A percentile compares a stretch with the other conserved stretches of the same genome.
These are phyloP conservation scores for Tolypocladium album DNA, from an alignment of 2,329 filamentous ascomycete genomes.

Conservation along the genomic window DNA sequence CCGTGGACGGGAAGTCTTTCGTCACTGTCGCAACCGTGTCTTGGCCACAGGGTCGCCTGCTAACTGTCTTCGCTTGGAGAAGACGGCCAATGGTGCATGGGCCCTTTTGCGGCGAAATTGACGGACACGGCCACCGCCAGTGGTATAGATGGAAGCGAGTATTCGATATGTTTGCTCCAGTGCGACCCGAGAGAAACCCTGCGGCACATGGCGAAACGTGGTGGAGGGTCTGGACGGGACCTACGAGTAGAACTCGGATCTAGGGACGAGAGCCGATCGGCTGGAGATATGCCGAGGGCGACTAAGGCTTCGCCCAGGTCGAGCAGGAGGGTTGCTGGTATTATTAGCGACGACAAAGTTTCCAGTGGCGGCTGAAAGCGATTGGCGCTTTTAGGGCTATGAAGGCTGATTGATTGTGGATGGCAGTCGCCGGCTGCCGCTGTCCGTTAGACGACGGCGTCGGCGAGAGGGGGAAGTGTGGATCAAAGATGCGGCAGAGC, in stretches of 20 bases:
- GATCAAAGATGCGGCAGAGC: neutral
- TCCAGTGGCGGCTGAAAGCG: neutral
- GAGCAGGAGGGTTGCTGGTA: neutral
- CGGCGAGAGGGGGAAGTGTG: neutral
- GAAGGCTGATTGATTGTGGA: too few relatives aligned
- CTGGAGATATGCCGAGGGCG: neutral
- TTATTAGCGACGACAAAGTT: neutral
- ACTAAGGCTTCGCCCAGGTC: too few relatives aligned
- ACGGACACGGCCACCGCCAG: neutral
- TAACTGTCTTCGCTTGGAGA: neutral
- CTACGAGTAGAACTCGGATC: neutral
- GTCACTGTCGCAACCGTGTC: neutral
- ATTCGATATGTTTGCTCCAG: neutral
- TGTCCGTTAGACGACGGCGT: neutral
- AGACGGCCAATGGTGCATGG: neutral
- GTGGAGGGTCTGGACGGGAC: neutral
- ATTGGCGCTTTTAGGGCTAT: too few relatives aligned
- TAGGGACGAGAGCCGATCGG: neutral
- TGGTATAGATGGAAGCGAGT: neutral
- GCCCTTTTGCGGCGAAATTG: too few relatives aligned
- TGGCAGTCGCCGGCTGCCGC: too few relatives aligned
- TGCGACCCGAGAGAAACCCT: neutral
- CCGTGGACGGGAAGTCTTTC: neutral
- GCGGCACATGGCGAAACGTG: neutral
- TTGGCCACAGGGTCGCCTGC: neutral